Evolutionary conservation across 2,329 filamentous ascomycete genomes (phyloP), one percentile per base, ranked within the genome.

Genomic region (Beauveria rudraprayagi): DNA sequence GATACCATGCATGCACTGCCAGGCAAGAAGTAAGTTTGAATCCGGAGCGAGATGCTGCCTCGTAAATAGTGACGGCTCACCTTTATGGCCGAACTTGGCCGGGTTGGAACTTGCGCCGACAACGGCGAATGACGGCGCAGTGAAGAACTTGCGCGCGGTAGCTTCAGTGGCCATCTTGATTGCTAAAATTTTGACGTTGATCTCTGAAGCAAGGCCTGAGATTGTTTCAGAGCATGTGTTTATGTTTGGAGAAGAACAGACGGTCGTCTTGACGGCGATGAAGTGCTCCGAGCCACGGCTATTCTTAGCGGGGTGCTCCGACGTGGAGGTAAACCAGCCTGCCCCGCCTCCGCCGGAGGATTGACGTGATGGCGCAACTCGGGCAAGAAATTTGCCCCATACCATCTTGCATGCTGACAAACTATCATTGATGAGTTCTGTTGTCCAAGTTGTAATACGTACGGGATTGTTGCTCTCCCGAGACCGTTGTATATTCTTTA

Each of bases 1-100:
- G 83, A 74, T 97, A 97, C 93, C 93, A 97, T 16, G 84, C 84
- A 71, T 97, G 91, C 66, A 97, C 92, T 95, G 69, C 14, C 61
- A 30, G 61, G 63, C 51, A 41, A 44, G 17, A 3, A 17, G 28
- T 56, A 7, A 56, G 37, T 28, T 11, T 26, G 22, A 8, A 22
- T 44, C 41, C 40, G 16, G 24, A 19, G 24, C 24, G 53, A 3
- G 9, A 16, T 44, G 40, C 46, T 30, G 37, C 52, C 17, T 17
- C 11, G 28, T 7, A 26, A 26, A 26, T 26, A 16, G 48, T 47
- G 22, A 51, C 22, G 41, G 70, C 77, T 62, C 74, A 92, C 92
- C 86, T 78, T 91, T 92, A 75, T 96, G 89, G 26, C 94, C 93
- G 70, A 89, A 97, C 74, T 96, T 97, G 71, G 80, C 78, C 46